Evolutionary conservation across 139 green algal genomes (phyloP).

Genomic region (Eudorina sp.): DNA sequence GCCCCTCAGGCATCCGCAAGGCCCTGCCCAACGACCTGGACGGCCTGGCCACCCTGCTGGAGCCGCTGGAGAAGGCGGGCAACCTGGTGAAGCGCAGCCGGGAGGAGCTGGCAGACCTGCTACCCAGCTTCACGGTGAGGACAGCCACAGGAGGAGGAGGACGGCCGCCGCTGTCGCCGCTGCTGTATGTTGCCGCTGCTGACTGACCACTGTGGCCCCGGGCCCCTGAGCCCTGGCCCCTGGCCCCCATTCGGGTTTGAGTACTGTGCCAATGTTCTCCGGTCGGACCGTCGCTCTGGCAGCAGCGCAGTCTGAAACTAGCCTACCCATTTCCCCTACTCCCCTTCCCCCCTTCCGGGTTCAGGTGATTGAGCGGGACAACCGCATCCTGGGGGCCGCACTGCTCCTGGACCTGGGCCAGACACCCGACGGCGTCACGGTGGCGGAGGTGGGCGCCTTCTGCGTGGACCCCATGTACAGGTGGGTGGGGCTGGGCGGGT

Average conservation of each 20-base stretch:
- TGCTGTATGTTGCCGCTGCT: too few relatives aligned
- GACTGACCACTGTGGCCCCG: too few relatives aligned
- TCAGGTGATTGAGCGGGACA: constrained; percentile 72
- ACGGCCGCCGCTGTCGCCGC: too few relatives aligned
- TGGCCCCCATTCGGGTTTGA: too few relatives aligned
- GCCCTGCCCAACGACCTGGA: constrained; percentile 74
- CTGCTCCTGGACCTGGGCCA: constrained; percentile 78
- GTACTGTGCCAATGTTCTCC: too few relatives aligned
- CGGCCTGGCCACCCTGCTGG: constrained; percentile 72
- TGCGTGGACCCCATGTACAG: constrained; percentile 75
- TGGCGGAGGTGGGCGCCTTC: constrained; percentile 93
- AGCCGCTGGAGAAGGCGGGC: constrained; percentile 77
- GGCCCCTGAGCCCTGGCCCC: too few relatives aligned
- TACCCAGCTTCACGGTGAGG: constrained; percentile 77
- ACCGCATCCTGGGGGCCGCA: constrained; percentile 86
- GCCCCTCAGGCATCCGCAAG: constrained; percentile 81
- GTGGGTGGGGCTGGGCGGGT: background rate
- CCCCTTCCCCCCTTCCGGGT: background rate
- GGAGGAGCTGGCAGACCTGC: constrained; percentile 68
- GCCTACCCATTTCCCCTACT: background rate
- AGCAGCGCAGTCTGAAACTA: too few relatives aligned
- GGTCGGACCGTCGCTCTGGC: too few relatives aligned
- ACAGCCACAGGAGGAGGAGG: too few relatives aligned
- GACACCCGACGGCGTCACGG: constrained; percentile 60
- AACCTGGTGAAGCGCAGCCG: constrained; percentile 68